Conservation (phyloP, 805 yeast species). For the Yarrowia sp. region DNA sequence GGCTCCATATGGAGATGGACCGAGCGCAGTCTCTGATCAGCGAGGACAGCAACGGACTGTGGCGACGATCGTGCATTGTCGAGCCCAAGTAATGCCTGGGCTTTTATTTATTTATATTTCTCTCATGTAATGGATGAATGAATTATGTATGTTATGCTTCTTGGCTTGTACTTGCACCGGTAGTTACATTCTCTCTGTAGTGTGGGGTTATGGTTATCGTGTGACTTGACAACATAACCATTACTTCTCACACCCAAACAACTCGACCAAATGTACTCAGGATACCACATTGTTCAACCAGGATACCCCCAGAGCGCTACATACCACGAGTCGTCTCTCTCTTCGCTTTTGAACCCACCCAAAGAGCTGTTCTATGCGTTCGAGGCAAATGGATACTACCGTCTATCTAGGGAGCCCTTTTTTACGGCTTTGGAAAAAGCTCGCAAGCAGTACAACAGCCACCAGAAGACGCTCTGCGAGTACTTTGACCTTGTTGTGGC, state of each 20-base stretch:
- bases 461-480: no score
- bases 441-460: background rate
- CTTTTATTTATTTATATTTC: conserved; percentile 13
- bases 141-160: background rate
- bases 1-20: conserved; percentile 40
- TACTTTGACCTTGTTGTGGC: background rate
- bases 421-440: background rate
- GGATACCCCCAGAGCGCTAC: background rate
- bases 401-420: background rate
- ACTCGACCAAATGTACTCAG: background rate
- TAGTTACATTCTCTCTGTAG: background rate
- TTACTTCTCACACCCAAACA: no score
- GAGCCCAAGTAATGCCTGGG: conserved; percentile 36
- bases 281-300: background rate
- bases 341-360: background rate
- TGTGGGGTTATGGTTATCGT: background rate
- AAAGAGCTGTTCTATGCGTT: background rate
- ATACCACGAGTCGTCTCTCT: no score
- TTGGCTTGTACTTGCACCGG: background rate
- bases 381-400: background rate
- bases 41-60: conserved; percentile 37
- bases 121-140: conserved; percentile 1
- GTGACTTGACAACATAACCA: no score
- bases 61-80: conserved; percentile 41
- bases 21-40: conserved; percentile 35